Conservation (phyloP, 768 basidiomycete genomes). For the Clitopilus passeckerianus region DNA sequence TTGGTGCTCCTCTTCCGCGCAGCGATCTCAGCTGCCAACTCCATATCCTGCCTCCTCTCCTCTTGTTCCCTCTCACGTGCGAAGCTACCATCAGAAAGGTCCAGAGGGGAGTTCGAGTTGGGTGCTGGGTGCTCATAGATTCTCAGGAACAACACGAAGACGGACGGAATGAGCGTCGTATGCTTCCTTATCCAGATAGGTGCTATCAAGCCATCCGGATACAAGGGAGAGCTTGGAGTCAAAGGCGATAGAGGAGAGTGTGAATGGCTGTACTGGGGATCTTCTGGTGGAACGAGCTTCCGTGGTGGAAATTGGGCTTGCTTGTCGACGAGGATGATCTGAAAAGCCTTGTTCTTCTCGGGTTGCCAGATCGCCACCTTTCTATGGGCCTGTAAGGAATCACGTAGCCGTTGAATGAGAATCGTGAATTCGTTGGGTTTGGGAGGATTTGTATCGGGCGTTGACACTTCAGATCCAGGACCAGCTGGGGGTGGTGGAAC, state of each 20-base stretch:
- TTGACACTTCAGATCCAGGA: conserved; percentile 12
- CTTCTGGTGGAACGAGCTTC: conserved; percentile 61
- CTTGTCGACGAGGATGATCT: conserved; percentile 82
- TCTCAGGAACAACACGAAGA: conserved; percentile 88
- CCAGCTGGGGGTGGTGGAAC: conserved; percentile 19
- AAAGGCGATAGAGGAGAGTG: conserved; percentile 96
- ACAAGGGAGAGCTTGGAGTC: conserved; percentile 80
- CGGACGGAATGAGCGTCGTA: conserved; percentile 83
- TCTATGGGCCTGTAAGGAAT: conserved; percentile 59
- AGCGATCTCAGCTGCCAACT: conserved; percentile 77
- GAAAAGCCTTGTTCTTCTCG: conserved; percentile 70
- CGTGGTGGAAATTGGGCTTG: conserved; percentile 83
- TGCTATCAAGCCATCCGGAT: conserved; percentile 94
- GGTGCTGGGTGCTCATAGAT: conserved; percentile 62
- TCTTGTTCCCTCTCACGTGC: conserved; percentile 58
- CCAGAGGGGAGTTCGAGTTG: conserved; percentile 47
- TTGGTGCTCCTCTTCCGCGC: conserved; percentile 71
- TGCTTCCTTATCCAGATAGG: conserved; percentile 99
- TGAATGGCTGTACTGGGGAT: conserved; percentile 47
- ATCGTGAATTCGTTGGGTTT: conserved; percentile 55
- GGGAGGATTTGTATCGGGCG: conserved; percentile 16
- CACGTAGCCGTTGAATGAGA: conserved; percentile 60
- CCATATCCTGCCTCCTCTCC: conserved; percentile 68
- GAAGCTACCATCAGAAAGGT: conserved; percentile 34
- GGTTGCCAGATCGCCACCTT: conserved; percentile 70